Conservation (phyloP, 1,284 basidiomycete genomes). For the Boletus semigastroideus region DNA sequence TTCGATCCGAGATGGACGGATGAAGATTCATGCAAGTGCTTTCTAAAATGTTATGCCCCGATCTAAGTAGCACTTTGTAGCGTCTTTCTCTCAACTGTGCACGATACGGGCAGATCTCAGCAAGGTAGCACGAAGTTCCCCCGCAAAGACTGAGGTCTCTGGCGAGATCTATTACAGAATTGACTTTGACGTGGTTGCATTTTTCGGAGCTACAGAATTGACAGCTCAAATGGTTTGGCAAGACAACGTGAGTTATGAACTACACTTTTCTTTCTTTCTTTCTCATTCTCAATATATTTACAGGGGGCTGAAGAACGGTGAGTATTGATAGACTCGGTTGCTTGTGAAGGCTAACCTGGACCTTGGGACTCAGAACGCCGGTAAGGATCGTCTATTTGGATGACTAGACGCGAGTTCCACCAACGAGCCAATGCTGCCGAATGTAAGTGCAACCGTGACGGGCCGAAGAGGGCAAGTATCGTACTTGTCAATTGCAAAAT, state of each 20-base stretch:
- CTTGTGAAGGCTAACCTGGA: too few relatives aligned
- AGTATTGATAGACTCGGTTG: not conserved
- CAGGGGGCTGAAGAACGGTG: not conserved
- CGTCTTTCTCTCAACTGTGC: not conserved
- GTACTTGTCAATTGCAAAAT: too few relatives aligned
- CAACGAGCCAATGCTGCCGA: too few relatives aligned
- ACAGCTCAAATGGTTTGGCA: constrained; percentile 4
- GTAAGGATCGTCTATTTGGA: too few relatives aligned
- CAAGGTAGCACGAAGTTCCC: not conserved
- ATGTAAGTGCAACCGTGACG: too few relatives aligned
- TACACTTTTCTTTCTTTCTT: too few relatives aligned
- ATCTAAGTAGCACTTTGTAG: not conserved
- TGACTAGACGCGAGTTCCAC: too few relatives aligned
- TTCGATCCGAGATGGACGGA: not conserved
- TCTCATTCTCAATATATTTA: not conserved
- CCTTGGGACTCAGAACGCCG: too few relatives aligned
- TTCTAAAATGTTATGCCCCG: too few relatives aligned
- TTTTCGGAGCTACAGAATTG: not conserved
- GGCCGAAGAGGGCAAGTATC: too few relatives aligned
- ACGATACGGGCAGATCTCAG: not conserved
- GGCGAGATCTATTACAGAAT: not conserved
- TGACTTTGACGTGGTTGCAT: not conserved
- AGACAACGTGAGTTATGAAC: not conserved
- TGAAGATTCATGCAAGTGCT: not conserved
- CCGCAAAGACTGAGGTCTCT: not conserved